Evolutionary conservation across 495 filamentous ascomycete genomes (phyloP), one percentile per base, ranked within the genome.

Genomic region (Copromyces sp.): DNA sequence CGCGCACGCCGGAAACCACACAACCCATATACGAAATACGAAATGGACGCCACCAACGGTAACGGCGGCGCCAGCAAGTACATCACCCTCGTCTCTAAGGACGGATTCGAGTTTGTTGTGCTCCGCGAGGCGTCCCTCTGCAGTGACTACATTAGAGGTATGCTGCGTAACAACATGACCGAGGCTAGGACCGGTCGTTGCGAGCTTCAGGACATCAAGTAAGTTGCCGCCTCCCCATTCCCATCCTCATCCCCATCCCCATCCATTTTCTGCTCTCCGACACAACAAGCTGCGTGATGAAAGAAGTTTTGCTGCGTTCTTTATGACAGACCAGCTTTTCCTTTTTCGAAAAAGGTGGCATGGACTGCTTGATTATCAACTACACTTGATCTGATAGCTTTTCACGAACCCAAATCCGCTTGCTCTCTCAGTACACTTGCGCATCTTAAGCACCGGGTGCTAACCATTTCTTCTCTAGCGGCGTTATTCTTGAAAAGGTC

Each of bases 61-160:
- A 59, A 69, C 39, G 68, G 59, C 29, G 68, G 4, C 3, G 68
- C 72, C 9, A 83, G 80, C 78, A 88, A 92, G 73, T 98, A 92
- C 75, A 89, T 98, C 70, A 97, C 95, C 1, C 87, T 99, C 4
- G 85, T 97, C 24, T 98, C 94, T 0, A 86, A 84, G 72, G 96
- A 98, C 79, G 92, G 90, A 61, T 97, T 91, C 80, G 93, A 97
- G 79, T 98, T 94, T 79, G 87, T 97, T 68, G 82, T 98, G 42
- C 89, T 90, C 7, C 90, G 94, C 65, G 92, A 91, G 68, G 90
- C 92, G 0, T 89, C 93, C 61, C 88, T 87, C 74, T 81, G 92
- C 69, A 93, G 93, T 24, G 90, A 90, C 24, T 90, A 90, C 24
- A 92, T 99, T 76, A 90, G 88, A 73, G 87, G 90, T 76, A 97